Evolutionary conservation across 2,329 filamentous ascomycete species (phyloP).

Genomic region (Fonsecaea nubica): DNA sequence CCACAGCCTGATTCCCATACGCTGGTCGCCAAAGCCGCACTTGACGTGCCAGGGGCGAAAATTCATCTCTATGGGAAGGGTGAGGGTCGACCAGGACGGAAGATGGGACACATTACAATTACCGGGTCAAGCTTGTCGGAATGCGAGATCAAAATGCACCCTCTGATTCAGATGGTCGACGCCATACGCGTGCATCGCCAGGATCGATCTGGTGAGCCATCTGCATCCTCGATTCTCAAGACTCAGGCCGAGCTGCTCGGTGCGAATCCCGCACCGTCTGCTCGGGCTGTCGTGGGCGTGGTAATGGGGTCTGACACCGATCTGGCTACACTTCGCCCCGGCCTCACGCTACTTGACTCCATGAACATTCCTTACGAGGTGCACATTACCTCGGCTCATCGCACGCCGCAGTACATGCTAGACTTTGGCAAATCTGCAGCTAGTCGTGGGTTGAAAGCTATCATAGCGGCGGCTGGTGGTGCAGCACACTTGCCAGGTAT

Average conservation of each 20-base stretch:
- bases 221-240: conserved; percentile 27
- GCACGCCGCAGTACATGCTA: conserved; percentile 70
- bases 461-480: conserved; percentile 73
- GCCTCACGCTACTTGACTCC: conserved; percentile 42
- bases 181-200: conserved; percentile 74
- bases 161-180: conserved; percentile 77
- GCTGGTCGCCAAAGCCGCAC: conserved; percentile 62
- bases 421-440: conserved; percentile 67
- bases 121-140: conserved; percentile 71
- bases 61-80: conserved; percentile 93
- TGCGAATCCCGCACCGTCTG: conserved; percentile 33
- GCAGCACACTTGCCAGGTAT: conserved; percentile 73
- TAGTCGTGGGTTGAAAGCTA: conserved; percentile 66
- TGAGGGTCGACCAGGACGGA: conserved; percentile 81
- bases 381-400: conserved; percentile 57
- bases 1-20: conserved; percentile 67
- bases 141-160: conserved; percentile 71
- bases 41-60: conserved; percentile 64
- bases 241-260: conserved; percentile 31
- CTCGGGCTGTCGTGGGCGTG: conserved; percentile 50
- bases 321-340: conserved; percentile 42
- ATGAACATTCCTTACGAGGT: conserved; percentile 44
- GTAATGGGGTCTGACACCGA: conserved; percentile 57
- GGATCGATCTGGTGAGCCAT: conserved; percentile 42
- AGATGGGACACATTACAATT: conserved; percentile 93